Percentiles rank a stretch among this genome's conserved stretches.
Evolutionary conservation across 257 asterid genomes (phyloP).

Genomic region (Penstemon newberryi): DNA sequence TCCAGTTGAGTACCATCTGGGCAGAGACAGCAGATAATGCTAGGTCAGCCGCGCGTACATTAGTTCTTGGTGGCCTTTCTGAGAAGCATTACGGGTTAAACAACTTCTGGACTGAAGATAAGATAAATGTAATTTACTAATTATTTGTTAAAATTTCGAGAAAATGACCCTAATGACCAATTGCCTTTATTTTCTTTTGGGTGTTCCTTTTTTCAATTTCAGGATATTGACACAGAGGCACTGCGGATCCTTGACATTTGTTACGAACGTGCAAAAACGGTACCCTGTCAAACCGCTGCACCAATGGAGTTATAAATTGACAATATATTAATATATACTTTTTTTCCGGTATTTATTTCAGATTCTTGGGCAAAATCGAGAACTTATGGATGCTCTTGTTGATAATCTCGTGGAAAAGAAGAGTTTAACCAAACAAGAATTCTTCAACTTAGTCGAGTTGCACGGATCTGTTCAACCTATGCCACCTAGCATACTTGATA

Average conservation of each 20-base stretch:
- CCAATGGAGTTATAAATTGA: not conserved
- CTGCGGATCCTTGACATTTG: conserved; percentile 55
- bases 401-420: conserved; percentile 66
- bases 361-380: conserved; percentile 67
- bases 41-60: conserved; percentile 82
- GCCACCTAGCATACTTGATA: conserved; percentile 75
- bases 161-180: not conserved
- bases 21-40: conserved; percentile 92
- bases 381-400: conserved; percentile 76
- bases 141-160: not conserved
- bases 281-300: conserved; percentile 25
- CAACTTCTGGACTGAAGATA: conserved; percentile 79
- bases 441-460: conserved; percentile 60
- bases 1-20: conserved; percentile 93
- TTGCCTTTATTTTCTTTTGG: too few species aligned
- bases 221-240: conserved; percentile 88
- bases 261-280: conserved; percentile 81
- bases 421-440: conserved; percentile 76
- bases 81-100: conserved; percentile 73
- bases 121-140: conserved; percentile 55
- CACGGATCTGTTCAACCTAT: conserved; percentile 65
- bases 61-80: conserved; percentile 85
- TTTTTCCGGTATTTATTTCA: conserved; percentile 25
- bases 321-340: conserved; percentile 10
- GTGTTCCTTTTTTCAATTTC: conserved; percentile 26